These are phyloP conservation scores for Diaporthe sp. DNA, from an alignment of 2,329 filamentous ascomycete species.

Conservation along the genomic window DNA sequence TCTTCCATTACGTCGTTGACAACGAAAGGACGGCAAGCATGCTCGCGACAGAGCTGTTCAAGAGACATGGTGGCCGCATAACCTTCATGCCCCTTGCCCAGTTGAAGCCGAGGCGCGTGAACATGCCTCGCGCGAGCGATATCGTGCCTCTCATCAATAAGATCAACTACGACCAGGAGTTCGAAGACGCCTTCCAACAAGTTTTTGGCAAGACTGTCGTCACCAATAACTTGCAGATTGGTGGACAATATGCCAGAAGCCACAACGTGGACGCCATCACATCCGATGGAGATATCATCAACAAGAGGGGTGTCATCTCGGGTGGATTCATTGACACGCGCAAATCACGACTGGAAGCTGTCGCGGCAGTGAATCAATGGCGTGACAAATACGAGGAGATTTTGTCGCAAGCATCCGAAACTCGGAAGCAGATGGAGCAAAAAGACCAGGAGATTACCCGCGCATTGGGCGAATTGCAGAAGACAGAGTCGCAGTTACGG, in stretches of 20 bases:
- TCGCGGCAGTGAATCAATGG: slow-evolving; percentile 79
- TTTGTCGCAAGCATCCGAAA: slow-evolving; percentile 70
- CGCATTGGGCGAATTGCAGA: slow-evolving; percentile 80
- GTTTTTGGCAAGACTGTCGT: slow-evolving; percentile 97
- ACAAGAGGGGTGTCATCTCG: slow-evolving; percentile 94
- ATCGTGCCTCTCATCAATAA: slow-evolving; percentile 89
- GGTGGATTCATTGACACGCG: slow-evolving; percentile 92
- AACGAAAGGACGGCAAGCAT: slow-evolving; percentile 87
- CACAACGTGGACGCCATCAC: slow-evolving; percentile 95
- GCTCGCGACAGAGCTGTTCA: slow-evolving; percentile 82
- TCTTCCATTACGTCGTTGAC: slow-evolving; percentile 97
- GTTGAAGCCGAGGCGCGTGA: slow-evolving; percentile 75
- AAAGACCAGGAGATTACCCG: slow-evolving; percentile 91
- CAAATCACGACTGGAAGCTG: slow-evolving; percentile 86
- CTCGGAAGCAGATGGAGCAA: slow-evolving; percentile 76
- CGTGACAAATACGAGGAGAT: slow-evolving; percentile 79
- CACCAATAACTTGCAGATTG: slow-evolving; percentile 88
- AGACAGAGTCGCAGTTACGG: slow-evolving; percentile 45
- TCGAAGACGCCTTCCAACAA: slow-evolving; percentile 89
- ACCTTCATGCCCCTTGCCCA: slow-evolving; percentile 96
- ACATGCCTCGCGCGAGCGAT: slow-evolving; percentile 87
- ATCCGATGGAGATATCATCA: slow-evolving; percentile 91
- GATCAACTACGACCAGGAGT: slow-evolving; percentile 80
- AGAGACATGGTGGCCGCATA: slow-evolving; percentile 83
- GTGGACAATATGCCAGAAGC: slow-evolving; percentile 89